phyloP scores from a whole-genome alignment of 139 green algal species.

The Chlamydomonas schloesseri region DNA sequence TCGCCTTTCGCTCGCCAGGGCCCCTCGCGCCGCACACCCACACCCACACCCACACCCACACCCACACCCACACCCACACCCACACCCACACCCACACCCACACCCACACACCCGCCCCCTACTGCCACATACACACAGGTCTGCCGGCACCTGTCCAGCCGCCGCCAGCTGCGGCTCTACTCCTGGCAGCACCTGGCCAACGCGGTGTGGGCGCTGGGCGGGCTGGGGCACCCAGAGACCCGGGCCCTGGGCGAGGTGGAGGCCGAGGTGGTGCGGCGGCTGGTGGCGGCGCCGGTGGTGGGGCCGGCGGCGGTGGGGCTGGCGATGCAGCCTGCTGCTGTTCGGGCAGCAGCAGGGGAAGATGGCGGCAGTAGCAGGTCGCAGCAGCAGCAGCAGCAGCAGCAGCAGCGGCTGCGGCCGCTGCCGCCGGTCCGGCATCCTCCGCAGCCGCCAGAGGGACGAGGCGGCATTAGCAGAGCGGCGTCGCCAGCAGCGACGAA shows the following conservation, averaged over 20 bases:
- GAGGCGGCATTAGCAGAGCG: too few species aligned
- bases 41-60: too few species aligned
- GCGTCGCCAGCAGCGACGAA: too few species aligned
- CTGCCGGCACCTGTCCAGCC: background rate
- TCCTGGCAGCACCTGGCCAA: constrained; percentile 68
- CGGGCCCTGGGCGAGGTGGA: constrained; percentile 44
- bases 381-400: too few species aligned
- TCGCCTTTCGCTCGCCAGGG: too few species aligned
- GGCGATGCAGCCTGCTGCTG: too few species aligned
- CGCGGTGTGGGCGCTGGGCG: constrained; percentile 72
- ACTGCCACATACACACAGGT: background rate
- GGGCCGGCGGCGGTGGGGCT: too few species aligned
- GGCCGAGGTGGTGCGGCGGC: constrained; percentile 9
- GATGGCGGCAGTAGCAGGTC: too few species aligned
- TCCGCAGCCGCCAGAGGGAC: too few species aligned
- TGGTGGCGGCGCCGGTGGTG: background rate
- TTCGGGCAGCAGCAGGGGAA: too few species aligned
- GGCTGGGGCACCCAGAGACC: constrained; percentile 56
- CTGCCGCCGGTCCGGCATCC: background rate
- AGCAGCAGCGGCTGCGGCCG: too few species aligned
- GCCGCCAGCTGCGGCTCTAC: background rate
- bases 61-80: background rate
- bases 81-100: background rate
- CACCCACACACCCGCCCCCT: background rate
- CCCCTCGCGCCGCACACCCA: too few species aligned